These are phyloP conservation scores for Serendipita indica DNA, from an alignment of 768 basidiomycete genomes.

Conservation along the genomic window DNA sequence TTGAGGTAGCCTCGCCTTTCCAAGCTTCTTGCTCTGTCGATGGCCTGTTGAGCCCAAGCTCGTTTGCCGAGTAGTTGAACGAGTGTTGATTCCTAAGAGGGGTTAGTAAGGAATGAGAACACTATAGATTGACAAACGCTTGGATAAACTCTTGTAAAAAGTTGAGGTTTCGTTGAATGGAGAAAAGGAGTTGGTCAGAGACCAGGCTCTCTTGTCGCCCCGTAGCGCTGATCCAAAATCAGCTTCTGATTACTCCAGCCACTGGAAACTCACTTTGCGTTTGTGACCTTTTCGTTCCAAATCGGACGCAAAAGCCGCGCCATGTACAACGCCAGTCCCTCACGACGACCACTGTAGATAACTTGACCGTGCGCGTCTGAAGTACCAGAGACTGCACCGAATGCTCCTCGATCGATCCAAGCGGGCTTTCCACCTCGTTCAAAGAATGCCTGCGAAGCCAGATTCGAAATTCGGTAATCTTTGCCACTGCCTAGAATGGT, in stretches of 20 bases:
- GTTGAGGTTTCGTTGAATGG: conserved; percentile 66
- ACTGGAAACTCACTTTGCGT: conserved; percentile 35
- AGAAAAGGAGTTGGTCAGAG: conserved; percentile 44
- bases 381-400: conserved; percentile 31
- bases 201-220: conserved; percentile 41
- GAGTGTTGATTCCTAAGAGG: conserved; percentile 62
- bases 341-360: conserved; percentile 73
- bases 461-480: neutral
- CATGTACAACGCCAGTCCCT: conserved; percentile 79
- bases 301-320: conserved; percentile 71
- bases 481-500: neutral
- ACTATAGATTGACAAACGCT: conserved; percentile 10
- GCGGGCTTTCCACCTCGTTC: conserved; percentile 9
- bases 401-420: conserved; percentile 7
- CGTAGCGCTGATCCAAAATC: conserved; percentile 9
- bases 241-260: neutral
- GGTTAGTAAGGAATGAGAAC: neutral
- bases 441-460: conserved; percentile 7
- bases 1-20: conserved; percentile 79
- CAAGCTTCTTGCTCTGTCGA: conserved; percentile 64
- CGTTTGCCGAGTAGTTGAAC: conserved; percentile 68
- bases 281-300: conserved; percentile 73
- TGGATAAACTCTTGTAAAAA: conserved; percentile 51
- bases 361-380: conserved; percentile 25
- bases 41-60: conserved; percentile 40